Conservation (phyloP, 345 rosid species). For the Sisymbrium irio region DNA sequence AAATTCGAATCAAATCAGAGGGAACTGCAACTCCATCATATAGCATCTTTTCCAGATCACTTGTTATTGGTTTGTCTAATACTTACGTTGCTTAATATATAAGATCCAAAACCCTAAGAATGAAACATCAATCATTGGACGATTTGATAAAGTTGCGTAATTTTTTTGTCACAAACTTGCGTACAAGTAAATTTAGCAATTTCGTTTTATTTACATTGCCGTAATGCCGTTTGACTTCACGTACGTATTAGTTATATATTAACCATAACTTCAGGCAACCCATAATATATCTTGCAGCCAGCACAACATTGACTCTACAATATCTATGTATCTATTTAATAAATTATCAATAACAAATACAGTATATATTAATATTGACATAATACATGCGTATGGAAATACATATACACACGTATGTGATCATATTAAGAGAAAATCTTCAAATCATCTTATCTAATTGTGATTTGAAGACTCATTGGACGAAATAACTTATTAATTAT, state of each 20-base stretch:
- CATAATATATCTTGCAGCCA: slow-evolving; percentile 8
- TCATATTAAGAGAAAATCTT: background rate
- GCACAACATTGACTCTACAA: slow-evolving; percentile 20
- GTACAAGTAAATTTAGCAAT: background rate
- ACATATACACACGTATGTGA: slow-evolving; percentile 15
- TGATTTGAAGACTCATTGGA: background rate
- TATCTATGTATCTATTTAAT: background rate
- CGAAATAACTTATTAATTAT: background rate
- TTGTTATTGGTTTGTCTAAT: background rate
- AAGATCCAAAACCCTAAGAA: slow-evolving; percentile 3
- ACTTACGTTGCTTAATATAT: slow-evolving; percentile 9
- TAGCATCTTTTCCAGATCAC: slow-evolving; percentile 16
- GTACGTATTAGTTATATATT: background rate
- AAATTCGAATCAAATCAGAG: background rate
- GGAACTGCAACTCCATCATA: background rate
- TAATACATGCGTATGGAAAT: background rate
- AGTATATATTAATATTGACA: background rate
- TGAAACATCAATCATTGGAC: slow-evolving; percentile 23
- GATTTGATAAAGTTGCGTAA: slow-evolving; percentile 1
- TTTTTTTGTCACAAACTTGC: background rate
- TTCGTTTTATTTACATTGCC: slow-evolving; percentile 9
- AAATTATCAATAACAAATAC: background rate
- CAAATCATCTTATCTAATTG: background rate
- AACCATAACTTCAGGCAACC: slow-evolving; percentile 13
- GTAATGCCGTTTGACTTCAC: slow-evolving; percentile 17